Evolutionary conservation across 2,329 filamentous ascomycete species (phyloP).

Genomic region (Exophiala phaeomuriformis): DNA sequence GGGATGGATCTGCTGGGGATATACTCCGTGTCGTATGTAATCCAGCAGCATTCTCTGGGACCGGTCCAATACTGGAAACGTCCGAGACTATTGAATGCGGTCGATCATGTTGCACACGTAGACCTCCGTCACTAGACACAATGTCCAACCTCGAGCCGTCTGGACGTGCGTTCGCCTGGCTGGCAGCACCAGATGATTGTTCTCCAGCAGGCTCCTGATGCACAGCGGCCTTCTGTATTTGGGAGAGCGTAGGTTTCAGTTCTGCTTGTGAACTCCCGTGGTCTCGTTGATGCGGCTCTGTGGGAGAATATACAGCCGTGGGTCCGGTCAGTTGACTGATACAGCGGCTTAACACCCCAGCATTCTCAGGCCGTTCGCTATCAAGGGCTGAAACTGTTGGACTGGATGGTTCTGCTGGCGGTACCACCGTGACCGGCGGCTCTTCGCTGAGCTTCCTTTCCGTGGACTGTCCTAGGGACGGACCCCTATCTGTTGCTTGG

Average conservation of each 20-base stretch:
- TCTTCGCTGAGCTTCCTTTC: neutral
- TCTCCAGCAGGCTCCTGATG: neutral
- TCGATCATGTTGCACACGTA: slow-evolving; percentile 12
- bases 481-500: neutral
- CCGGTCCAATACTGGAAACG: slow-evolving; percentile 21
- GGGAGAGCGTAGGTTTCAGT: neutral
- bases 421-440: neutral
- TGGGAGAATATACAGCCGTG: slow-evolving; percentile 14
- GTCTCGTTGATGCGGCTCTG: slow-evolving; percentile 4
- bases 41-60: slow-evolving; percentile 4
- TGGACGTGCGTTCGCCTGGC: neutral
- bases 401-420: slow-evolving; percentile 7
- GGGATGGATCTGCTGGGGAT: slow-evolving; percentile 18
- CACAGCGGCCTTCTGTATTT: neutral
- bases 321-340: slow-evolving; percentile 18
- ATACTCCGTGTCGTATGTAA: slow-evolving; percentile 8
- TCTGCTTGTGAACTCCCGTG: slow-evolving; percentile 1
- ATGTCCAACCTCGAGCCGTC: slow-evolving; percentile 3
- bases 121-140: slow-evolving; percentile 11
- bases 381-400: slow-evolving; percentile 21
- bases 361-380: slow-evolving; percentile 12
- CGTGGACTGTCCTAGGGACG: neutral
- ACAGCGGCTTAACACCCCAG: slow-evolving; percentile 13
- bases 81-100: slow-evolving; percentile 22
- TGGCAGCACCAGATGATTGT: slow-evolving; percentile 6